These are phyloP conservation scores for Fibroporia radiculosa DNA, from an alignment of 768 basidiomycete genomes.

Conservation along the genomic window DNA sequence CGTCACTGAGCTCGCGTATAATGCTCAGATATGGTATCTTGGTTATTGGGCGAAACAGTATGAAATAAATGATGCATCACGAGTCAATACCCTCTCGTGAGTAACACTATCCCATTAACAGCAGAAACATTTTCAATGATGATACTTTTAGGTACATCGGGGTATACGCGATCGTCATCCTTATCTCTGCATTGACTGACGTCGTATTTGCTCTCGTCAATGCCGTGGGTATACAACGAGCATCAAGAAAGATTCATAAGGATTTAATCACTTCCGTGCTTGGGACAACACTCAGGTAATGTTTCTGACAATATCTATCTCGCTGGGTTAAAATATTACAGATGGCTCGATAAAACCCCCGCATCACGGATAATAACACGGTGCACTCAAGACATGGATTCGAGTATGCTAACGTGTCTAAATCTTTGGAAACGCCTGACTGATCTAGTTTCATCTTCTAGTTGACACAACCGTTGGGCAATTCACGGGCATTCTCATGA, in stretches of 20 bases:
- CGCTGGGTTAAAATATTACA: conserved; percentile 7
- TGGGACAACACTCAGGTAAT: conserved; percentile 23
- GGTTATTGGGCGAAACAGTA: conserved; percentile 31
- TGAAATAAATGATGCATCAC: conserved; percentile 16
- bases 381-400: conserved; percentile 58
- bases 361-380: conserved; percentile 55
- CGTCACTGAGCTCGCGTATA: conserved; percentile 8
- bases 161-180: conserved; percentile 12
- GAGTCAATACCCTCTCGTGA: conserved; percentile 25
- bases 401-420: conserved; percentile 11
- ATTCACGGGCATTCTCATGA: conserved; percentile 8
- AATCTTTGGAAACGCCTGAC: neutral
- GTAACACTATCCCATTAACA: conserved; percentile 27
- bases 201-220: conserved; percentile 14
- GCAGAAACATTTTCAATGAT: conserved; percentile 12
- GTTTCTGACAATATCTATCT: neutral
- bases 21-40: conserved; percentile 27
- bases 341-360: conserved; percentile 47
- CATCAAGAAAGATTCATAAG: conserved; percentile 24
- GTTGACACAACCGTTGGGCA: conserved; percentile 26
- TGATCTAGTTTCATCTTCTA: conserved; percentile 1
- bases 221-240: conserved; percentile 18
- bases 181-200: conserved; percentile 10
- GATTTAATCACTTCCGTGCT: conserved; percentile 23
- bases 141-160: conserved; percentile 18